These are phyloP conservation scores for Circinella umbellata DNA, from an alignment of 371 early-diverging fungal genomes.

Conservation along the genomic window DNA sequence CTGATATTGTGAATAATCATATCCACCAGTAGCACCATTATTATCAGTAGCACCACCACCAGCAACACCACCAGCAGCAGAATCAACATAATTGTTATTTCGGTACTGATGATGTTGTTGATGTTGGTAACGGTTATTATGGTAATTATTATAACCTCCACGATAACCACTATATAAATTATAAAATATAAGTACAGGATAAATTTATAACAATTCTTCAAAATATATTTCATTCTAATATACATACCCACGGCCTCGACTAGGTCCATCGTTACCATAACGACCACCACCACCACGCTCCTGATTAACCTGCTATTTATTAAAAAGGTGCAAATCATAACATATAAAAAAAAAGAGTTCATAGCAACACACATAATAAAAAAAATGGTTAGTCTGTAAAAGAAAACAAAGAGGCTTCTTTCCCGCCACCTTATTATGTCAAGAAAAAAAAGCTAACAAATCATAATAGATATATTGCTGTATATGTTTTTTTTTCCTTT, in stretches of 20 bases:
- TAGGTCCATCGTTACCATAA: conserved; percentile 30
- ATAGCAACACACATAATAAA: not conserved
- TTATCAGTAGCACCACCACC: not conserved
- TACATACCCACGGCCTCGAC: conserved; percentile 36
- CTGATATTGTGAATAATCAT: conserved; percentile 47
- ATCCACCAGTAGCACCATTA: conserved; percentile 17
- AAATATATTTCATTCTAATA: conserved; percentile 8
- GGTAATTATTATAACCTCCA: conserved; percentile 14
- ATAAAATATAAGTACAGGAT: not conserved
- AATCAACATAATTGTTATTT: conserved; percentile 5
- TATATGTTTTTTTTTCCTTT: too few relatives aligned
- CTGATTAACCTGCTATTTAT: conserved; percentile 31
- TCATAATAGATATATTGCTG: too few relatives aligned
- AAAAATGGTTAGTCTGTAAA: conserved; percentile 17
- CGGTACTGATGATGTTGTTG: conserved; percentile 22
- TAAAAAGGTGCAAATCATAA: not conserved
- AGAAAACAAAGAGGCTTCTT: conserved; percentile 3
- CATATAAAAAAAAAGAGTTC: not conserved
- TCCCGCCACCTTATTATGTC: not conserved
- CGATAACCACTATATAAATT: conserved; percentile 12
- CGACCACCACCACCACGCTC: conserved; percentile 26
- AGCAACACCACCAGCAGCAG: conserved; percentile 11
- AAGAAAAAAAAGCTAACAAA: too few relatives aligned
- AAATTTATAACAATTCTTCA: not conserved
- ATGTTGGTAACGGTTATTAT: conserved; percentile 11